phyloP scores from a whole-genome alignment of 139 green algal species.

The Nannochloris sp. region DNA sequence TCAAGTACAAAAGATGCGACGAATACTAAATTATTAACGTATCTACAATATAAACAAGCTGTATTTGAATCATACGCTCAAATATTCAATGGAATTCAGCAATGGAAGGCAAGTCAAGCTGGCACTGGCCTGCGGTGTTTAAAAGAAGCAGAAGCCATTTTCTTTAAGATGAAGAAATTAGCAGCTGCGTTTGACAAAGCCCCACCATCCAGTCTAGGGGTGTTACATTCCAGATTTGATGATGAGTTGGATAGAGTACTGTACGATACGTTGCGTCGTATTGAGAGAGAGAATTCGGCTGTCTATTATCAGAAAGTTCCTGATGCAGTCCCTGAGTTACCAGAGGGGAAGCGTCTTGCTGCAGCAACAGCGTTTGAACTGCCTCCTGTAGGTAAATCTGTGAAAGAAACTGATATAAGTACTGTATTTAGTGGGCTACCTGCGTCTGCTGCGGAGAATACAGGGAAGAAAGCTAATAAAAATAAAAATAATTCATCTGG shows the following conservation, averaged over 20 bases:
- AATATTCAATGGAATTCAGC: constrained; percentile 12
- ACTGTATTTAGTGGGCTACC: not conserved
- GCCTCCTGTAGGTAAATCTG: not conserved
- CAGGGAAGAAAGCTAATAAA: not conserved
- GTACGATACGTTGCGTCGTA: constrained; percentile 3
- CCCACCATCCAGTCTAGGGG: constrained; percentile 4
- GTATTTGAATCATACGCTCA: constrained; percentile 7
- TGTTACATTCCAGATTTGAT: constrained; percentile 16
- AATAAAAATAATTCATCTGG: not conserved
- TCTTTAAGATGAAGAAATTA: not conserved
- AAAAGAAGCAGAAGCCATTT: not conserved
- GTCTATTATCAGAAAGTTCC: constrained; percentile 12
- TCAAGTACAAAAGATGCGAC: not conserved
- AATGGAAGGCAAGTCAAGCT: constrained; percentile 15
- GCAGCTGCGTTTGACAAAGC: constrained; percentile 14
- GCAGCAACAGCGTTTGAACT: not conserved
- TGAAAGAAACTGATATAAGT: not conserved
- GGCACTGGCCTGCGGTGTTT: constrained; percentile 8
- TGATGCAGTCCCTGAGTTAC: not conserved
- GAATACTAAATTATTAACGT: not conserved
- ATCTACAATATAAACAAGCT: constrained; percentile 26
- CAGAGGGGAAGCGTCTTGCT: not conserved
- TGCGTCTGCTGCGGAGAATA: not conserved
- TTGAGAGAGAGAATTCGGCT: constrained; percentile 28
- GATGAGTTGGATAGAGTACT: constrained; percentile 14